A percentile compares a stretch with the other conserved stretches of the same genome.
These are phyloP conservation scores for Cytospora piceicola DNA, from an alignment of 2,329 filamentous ascomycete genomes.

Conservation along the genomic window DNA sequence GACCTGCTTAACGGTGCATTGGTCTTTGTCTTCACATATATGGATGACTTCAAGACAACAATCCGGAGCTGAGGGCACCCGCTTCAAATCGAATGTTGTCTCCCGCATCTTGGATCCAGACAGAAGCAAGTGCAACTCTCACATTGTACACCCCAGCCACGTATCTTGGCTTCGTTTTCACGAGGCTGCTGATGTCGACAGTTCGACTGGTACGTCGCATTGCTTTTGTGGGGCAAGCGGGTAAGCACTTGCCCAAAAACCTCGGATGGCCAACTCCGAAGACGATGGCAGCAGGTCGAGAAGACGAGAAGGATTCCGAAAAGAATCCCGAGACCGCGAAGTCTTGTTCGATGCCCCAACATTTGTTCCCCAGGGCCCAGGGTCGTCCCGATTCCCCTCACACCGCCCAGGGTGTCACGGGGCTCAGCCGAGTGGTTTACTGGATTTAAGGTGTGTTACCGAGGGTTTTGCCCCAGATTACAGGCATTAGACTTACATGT, in stretches of 20 bases:
- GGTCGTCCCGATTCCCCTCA: background rate
- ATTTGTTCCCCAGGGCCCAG: no score
- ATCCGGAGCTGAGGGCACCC: background rate
- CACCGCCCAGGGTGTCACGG: slow-evolving; percentile 16
- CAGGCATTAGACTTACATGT: slow-evolving; percentile 16
- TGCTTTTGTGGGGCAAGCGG: slow-evolving; percentile 15
- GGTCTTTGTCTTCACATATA: background rate
- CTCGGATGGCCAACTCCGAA: background rate
- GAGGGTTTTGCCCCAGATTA: slow-evolving; percentile 17
- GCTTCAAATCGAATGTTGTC: background rate
- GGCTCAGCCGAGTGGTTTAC: slow-evolving; percentile 17
- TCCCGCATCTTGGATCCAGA: background rate
- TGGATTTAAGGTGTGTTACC: slow-evolving; percentile 20
- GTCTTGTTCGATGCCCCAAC: background rate
- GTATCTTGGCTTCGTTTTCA: slow-evolving; percentile 1
- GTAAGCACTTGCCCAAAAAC: background rate
- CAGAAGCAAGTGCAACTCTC: background rate
- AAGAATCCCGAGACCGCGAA: background rate
- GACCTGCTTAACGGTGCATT: background rate
- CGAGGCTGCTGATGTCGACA: slow-evolving; percentile 19
- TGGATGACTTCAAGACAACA: background rate
- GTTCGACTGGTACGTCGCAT: slow-evolving; percentile 1
- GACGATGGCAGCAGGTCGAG: slow-evolving; percentile 5
- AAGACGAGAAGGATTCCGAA: slow-evolving; percentile 15
- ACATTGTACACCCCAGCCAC: background rate